phyloP scores from a whole-genome alignment of 345 rosid species.

The Lepidium sativum region DNA sequence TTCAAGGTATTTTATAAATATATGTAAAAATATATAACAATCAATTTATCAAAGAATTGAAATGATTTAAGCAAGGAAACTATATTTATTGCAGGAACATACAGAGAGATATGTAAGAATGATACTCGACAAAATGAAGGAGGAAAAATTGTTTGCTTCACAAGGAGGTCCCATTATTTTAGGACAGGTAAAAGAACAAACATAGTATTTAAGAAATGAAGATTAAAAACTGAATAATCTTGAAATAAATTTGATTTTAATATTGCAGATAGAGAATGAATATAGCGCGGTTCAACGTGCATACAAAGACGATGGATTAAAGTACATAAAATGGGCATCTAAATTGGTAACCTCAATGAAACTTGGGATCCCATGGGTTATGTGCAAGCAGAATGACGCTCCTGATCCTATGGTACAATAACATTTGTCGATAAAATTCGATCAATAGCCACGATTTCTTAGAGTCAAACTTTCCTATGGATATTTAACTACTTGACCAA shows the following conservation, averaged over 20 bases:
- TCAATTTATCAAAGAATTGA: not conserved
- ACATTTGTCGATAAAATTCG: not conserved
- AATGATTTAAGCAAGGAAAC: not conserved
- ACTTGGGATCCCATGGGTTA: constrained; percentile 79
- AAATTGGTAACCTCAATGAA: constrained; percentile 49
- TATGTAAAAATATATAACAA: not conserved
- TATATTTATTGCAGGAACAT: constrained; percentile 31
- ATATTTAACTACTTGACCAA: too few species aligned
- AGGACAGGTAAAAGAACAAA: constrained; percentile 35
- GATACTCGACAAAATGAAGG: constrained; percentile 39
- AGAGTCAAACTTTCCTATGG: too few species aligned
- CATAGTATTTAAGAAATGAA: not conserved
- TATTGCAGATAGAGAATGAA: constrained; percentile 68
- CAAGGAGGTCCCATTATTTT: constrained; percentile 58
- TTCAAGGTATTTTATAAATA: constrained; percentile 65
- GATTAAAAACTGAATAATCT: not conserved
- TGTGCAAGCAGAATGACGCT: constrained; percentile 84
- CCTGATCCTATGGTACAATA: constrained; percentile 54
- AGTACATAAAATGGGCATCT: constrained; percentile 68
- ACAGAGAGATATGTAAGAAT: constrained; percentile 47
- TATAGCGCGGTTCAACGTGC: constrained; percentile 47
- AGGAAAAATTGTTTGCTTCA: constrained; percentile 50
- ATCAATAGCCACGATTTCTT: too few species aligned
- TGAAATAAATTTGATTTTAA: not conserved
- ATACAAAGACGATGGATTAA: constrained; percentile 36